Evolutionary conservation across 768 basidiomycete species (phyloP), one percentile per base, ranked within the genome.

Genomic region (Mycena leptocephala): DNA sequence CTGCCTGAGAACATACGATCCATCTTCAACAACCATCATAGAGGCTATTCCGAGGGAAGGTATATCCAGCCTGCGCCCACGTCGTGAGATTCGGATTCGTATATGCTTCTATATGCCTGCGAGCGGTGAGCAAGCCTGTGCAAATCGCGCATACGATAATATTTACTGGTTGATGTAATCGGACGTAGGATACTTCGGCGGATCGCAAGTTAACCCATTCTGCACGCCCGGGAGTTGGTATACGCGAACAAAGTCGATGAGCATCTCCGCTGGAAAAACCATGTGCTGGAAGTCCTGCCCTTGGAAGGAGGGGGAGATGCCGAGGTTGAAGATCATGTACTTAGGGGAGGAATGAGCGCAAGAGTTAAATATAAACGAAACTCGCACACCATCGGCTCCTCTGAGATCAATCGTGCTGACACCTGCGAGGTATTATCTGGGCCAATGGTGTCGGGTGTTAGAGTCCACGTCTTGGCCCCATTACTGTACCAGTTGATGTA

Each of bases 231-330:
- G 82, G 39, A 94, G 91, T 85, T 98, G 97, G 79, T 96, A 96
- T 62, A 97, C 90, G 41, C 96, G 93, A 26, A 99, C 90, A 79
- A 98, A 99, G 84, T 99, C 98, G 77, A 99, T 85, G 74, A 90
- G 91, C 95, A 98, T 95, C 74, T 89, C 86, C 7, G 90, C 88
- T 0, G 97, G 98, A 88, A 97, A 98, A 55, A 84, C 81, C 67
- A 99, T 86, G 80, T 96, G 87, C 77, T 86, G 86, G 80, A 88
- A 96, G 84, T 97, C 93, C 70, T 92, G 91, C 58, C 83, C 78
- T 80, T 97, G 95, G 88, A 97, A 97, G 53, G 89, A 88, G 5
- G 92, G 90, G 30, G 96, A 90, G 86, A 97, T 91, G 72, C 96
- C 96, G 71, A 97, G 85, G 84, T 97, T 99, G 82, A 99, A 78